phyloP scores from a whole-genome alignment of 2,329 filamentous ascomycete genomes.

The Hymenoscyphus salicellus region DNA sequence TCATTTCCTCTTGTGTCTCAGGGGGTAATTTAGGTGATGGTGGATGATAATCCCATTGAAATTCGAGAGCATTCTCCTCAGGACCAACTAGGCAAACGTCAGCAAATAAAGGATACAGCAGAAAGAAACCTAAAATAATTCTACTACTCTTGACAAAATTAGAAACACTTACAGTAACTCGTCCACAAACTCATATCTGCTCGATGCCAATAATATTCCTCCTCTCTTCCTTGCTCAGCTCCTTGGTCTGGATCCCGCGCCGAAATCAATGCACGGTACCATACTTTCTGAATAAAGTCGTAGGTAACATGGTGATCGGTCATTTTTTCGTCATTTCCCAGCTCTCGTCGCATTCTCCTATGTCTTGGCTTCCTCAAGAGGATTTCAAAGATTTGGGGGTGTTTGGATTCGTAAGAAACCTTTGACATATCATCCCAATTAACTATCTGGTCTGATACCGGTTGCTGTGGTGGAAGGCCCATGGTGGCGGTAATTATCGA shows the following conservation, averaged over 20 bases:
- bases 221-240: neutral
- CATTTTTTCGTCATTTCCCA: neutral
- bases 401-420: neutral
- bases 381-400: neutral
- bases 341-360: neutral
- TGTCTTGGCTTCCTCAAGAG: neutral
- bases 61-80: neutral
- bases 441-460: neutral
- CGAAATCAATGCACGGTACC: neutral
- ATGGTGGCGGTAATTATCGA: neutral
- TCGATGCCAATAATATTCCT: neutral
- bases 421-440: neutral
- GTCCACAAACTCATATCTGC: neutral
- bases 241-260: neutral
- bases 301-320: neutral
- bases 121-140: neutral
- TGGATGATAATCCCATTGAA: neutral
- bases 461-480: neutral
- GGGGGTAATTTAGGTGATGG: neutral
- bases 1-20: neutral
- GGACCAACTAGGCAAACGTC: neutral
- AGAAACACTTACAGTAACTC: neutral
- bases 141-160: neutral
- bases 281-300: neutral
- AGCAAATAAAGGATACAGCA: neutral